Evolutionary conservation across 257 asterid genomes (phyloP).

Genomic region (Nicotiana otophora): DNA sequence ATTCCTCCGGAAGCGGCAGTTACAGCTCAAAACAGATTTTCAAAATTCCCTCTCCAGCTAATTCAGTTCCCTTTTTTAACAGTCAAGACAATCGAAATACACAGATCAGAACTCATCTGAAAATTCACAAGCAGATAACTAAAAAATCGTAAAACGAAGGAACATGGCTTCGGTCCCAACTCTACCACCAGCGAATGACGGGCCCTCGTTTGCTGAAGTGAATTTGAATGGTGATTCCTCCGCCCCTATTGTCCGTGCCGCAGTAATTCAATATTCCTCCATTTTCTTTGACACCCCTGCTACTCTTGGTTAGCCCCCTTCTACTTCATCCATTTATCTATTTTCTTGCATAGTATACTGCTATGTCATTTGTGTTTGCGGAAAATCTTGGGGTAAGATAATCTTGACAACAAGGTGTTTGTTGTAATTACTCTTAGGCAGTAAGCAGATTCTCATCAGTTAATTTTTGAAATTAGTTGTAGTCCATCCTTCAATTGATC

Average conservation of each 20-base stretch:
- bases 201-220: too few relatives aligned
- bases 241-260: constrained; percentile 44
- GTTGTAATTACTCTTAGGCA: not conserved
- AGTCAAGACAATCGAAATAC: not conserved
- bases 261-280: constrained; percentile 87
- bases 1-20: not conserved
- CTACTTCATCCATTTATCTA: not conserved
- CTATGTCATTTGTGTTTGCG: too few relatives aligned
- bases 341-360: too few relatives aligned
- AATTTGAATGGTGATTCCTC: too few relatives aligned
- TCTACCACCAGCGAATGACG: too few relatives aligned
- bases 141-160: not conserved
- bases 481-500: not conserved
- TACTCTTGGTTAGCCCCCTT: constrained; percentile 52
- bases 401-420: not conserved
- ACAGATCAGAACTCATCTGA: not conserved
- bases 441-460: not conserved
- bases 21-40: not conserved
- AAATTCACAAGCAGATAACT: not conserved
- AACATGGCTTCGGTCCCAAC: constrained; percentile 57
- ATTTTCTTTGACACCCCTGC: constrained; percentile 84
- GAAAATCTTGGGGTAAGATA: too few relatives aligned
- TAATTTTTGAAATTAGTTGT: too few relatives aligned
- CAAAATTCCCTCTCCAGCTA: not conserved
- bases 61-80: not conserved